Evolutionary conservation across 2,329 filamentous ascomycete species (phyloP).

Genomic region (Epichloe aotearoae): DNA sequence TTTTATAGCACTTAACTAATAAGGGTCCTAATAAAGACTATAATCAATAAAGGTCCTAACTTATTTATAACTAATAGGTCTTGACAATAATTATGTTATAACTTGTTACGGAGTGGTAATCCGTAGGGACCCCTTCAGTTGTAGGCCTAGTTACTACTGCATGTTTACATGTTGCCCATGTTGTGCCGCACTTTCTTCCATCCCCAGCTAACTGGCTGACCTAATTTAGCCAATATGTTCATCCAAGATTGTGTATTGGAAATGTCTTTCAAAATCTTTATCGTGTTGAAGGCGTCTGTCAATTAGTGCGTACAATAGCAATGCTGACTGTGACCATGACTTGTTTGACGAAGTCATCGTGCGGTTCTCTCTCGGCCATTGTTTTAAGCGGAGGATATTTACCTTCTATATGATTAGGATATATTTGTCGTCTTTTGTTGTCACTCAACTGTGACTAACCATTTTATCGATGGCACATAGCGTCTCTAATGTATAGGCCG

Average conservation of each 20-base stretch:
- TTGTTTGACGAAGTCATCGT: slow-evolving; percentile 15
- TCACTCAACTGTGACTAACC: slow-evolving; percentile 18
- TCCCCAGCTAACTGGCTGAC: not conserved
- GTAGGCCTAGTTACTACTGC: no score
- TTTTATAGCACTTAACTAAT: no score
- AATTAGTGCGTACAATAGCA: slow-evolving; percentile 16
- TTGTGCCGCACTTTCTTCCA: not conserved
- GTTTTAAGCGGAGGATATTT: slow-evolving; percentile 18
- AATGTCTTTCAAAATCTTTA: slow-evolving; percentile 18
- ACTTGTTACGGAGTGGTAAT: no score
- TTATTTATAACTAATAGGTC: no score
- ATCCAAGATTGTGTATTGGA: slow-evolving; percentile 14
- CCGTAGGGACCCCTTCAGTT: no score
- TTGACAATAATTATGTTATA: no score
- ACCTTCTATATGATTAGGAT: slow-evolving; percentile 18
- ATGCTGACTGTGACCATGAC: slow-evolving; percentile 19
- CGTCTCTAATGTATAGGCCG: slow-evolving; percentile 17
- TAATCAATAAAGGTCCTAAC: no score
- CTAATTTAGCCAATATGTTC: not conserved
- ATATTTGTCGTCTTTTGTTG: slow-evolving; percentile 11
- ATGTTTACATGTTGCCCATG: no score
- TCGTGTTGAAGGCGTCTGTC: not conserved
- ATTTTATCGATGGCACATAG: slow-evolving; percentile 24
- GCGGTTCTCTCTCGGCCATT: slow-evolving; percentile 12
- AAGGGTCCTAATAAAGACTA: no score